phyloP scores from a whole-genome alignment of 495 filamentous ascomycete genomes.

The Parmelia sp. region DNA sequence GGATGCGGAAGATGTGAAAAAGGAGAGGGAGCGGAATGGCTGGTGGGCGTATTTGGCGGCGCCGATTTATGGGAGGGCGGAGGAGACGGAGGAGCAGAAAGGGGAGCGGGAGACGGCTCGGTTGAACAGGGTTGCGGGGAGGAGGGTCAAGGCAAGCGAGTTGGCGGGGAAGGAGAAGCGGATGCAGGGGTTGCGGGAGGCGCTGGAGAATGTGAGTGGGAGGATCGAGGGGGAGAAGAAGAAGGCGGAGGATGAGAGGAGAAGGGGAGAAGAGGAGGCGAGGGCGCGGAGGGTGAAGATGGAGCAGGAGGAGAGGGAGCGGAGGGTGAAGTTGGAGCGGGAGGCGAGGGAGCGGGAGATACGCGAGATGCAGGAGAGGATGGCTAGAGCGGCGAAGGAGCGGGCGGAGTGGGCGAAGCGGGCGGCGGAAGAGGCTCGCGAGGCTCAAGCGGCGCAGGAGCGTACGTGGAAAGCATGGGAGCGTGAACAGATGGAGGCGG shows the following conservation, averaged over 20 bases:
- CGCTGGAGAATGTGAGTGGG: background rate
- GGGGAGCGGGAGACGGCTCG: conserved; percentile 12
- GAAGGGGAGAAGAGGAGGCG: background rate
- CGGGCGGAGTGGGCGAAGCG: conserved; percentile 4
- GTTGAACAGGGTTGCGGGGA: conserved; percentile 14
- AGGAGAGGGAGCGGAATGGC: conserved; percentile 12
- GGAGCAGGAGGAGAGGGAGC: background rate
- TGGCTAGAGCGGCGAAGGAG: background rate
- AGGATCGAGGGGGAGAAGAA: conserved; percentile 11
- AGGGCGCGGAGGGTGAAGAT: background rate
- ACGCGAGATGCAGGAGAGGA: background rate
- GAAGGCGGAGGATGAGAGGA: conserved; percentile 8
- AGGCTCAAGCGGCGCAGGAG: conserved; percentile 16
- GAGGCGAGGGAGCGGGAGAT: background rate
- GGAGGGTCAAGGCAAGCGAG: conserved; percentile 17
- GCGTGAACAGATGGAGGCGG: no score
- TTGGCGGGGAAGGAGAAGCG: conserved; percentile 1
- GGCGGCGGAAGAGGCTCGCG: conserved; percentile 7
- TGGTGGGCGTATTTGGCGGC: conserved; percentile 19
- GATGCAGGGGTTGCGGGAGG: conserved; percentile 3
- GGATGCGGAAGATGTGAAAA: conserved; percentile 1
- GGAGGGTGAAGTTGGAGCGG: background rate
- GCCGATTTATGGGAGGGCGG: conserved; percentile 9
- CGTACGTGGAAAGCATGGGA: no score
- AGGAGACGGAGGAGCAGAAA: conserved; percentile 14